Evolutionary conservation across 345 rosid genomes (phyloP), one percentile per base, ranked within the genome.

Genomic region (Salix exigua): DNA sequence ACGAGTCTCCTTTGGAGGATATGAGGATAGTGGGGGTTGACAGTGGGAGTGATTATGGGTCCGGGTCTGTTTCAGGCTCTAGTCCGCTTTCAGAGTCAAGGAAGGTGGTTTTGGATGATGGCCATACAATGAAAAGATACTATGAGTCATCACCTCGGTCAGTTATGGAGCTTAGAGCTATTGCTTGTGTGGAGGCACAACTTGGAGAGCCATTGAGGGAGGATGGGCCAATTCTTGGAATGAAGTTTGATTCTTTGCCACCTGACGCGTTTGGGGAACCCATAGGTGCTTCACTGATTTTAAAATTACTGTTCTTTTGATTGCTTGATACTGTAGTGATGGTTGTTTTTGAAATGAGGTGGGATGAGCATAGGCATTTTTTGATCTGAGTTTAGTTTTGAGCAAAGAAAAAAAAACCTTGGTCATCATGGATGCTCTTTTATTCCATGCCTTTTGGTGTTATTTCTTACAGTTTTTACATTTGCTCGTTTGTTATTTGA

Each of bases 211-310:
- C 98, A 0, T 78, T 96, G 85, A 87, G 99, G 77, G 99, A 96
- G 74, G 98, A 92, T 83, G 99, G 99, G 4, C 99, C 99, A 5
- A 89, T 88, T 67, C 91, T 96, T 18, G 99, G 99, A 5, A 86
- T 96, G 94, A 97, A 94, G 86, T 96, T 96, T 82, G 99, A 96
- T 89, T 87, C 93, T 0, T 85, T 96, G 86, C 99, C 99, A 61
- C 98, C 98, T 61, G 98, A 90, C 85, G 97, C 99, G 1, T 96
- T 96, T 38, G 97, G 97, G 7, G 85, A 88, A 23, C 97, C 95
- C 61, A 84, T 92, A 79, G 97, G 99, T 96, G 48, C n/a, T 74
- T 63, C 19, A 58, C 40, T 61, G 9, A 61, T 62, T 37, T 62
- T 61, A 68, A 48, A 7, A 21, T 42, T 55, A 73, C 46, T 6